These are phyloP conservation scores for Inonotus hispidus DNA, from an alignment of 1,284 basidiomycete species.

Conservation along the genomic window DNA sequence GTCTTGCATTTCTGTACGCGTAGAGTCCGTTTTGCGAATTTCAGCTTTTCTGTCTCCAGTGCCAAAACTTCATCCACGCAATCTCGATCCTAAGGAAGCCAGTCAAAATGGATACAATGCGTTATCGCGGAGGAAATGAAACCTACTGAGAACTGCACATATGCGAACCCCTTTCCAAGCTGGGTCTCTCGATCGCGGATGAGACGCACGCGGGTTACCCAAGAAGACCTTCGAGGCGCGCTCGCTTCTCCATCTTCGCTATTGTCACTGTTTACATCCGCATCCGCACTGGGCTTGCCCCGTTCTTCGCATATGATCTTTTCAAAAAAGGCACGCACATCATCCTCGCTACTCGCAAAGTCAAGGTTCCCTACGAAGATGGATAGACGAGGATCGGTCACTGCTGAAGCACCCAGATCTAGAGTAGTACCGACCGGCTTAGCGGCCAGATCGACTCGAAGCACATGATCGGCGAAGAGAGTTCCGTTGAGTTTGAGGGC, in stretches of 20 bases:
- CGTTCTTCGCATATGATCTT: conserved; percentile 69
- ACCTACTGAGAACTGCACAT: conserved; percentile 83
- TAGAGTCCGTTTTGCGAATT: conserved; percentile 85
- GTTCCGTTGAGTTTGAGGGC: conserved; percentile 67
- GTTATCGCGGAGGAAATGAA: neutral
- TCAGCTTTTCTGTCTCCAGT: conserved; percentile 67
- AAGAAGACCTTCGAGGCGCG: conserved; percentile 32
- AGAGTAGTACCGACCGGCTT: conserved; percentile 31
- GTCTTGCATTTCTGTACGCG: conserved; percentile 80
- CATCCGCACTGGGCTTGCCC: conserved; percentile 40
- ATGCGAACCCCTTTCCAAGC: conserved; percentile 97
- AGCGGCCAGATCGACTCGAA: conserved; percentile 69
- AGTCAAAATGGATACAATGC: neutral
- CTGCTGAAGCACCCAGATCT: conserved; percentile 17
- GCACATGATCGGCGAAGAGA: conserved; percentile 66
- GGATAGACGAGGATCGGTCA: conserved; percentile 72
- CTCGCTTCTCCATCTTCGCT: conserved; percentile 27
- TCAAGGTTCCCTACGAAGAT: conserved; percentile 93
- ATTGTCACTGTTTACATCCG: conserved; percentile 24
- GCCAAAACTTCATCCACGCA: conserved; percentile 88
- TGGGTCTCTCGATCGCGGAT: conserved; percentile 91
- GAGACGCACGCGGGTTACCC: conserved; percentile 85
- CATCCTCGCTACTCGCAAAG: conserved; percentile 89
- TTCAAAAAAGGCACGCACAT: conserved; percentile 86
- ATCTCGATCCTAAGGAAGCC: conserved; percentile 61